Conservation (phyloP, 345 rosid species). For the Durio zibethinus region DNA sequence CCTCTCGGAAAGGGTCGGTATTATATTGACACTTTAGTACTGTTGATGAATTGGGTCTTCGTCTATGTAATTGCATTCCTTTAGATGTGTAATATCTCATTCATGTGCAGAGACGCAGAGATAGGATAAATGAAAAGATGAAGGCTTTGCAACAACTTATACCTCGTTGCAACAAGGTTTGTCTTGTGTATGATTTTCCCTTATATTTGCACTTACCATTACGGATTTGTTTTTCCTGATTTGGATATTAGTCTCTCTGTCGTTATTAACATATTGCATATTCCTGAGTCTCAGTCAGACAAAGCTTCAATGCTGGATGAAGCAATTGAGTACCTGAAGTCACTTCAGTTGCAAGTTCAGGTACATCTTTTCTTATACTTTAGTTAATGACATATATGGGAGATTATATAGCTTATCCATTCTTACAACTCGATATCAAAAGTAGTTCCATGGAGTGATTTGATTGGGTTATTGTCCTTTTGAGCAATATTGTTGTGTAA, state of each 20-base stretch:
- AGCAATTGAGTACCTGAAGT: slow-evolving; percentile 56
- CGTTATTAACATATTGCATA: background rate
- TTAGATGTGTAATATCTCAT: slow-evolving; percentile 1
- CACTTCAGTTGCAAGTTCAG: slow-evolving; percentile 62
- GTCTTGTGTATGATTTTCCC: background rate
- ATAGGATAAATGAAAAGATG: slow-evolving; percentile 63
- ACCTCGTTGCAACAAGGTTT: slow-evolving; percentile 50
- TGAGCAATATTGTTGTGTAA: background rate
- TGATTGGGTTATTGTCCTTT: background rate
- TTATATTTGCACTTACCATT: background rate
- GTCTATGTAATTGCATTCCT: background rate
- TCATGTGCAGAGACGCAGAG: slow-evolving; percentile 51
- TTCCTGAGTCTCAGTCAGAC: slow-evolving; percentile 37
- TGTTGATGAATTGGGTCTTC: background rate
- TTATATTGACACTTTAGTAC: background rate
- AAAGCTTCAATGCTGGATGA: slow-evolving; percentile 67
- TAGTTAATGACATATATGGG: background rate
- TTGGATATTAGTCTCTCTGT: background rate
- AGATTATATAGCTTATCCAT: background rate
- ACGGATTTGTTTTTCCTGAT: background rate
- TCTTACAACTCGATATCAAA: background rate
- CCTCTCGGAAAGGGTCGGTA: slow-evolving; percentile 87
- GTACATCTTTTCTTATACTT: slow-evolving; percentile 19
- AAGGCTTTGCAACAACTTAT: slow-evolving; percentile 64
- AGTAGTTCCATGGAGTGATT: background rate